Evolutionary conservation across 2,329 filamentous ascomycete genomes (phyloP).

Genomic region (Gyromitra esculenta): DNA sequence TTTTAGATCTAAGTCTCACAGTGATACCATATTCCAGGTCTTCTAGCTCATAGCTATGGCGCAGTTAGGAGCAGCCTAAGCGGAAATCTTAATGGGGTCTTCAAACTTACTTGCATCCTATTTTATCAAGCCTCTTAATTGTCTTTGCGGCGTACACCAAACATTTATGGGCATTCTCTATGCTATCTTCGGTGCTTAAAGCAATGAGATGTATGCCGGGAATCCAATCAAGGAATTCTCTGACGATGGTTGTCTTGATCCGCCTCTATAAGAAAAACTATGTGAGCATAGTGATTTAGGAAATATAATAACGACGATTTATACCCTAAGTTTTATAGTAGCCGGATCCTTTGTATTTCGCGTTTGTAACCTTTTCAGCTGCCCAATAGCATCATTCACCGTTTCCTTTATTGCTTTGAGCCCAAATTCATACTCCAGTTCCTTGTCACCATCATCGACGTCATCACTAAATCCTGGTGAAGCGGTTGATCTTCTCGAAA

Average conservation of each 20-base stretch:
- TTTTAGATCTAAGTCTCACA: conserved; percentile 15
- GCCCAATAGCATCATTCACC: background rate
- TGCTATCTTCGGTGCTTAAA: background rate
- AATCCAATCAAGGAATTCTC: conserved; percentile 27
- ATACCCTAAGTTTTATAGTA: conserved; percentile 4
- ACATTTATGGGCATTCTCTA: conserved; percentile 23
- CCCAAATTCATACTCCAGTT: conserved; percentile 18
- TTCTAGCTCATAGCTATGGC: conserved; percentile 26
- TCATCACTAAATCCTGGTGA: background rate
- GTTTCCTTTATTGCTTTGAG: background rate
- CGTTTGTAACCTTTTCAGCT: background rate
- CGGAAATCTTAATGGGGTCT: background rate
- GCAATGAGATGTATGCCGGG: conserved; percentile 24
- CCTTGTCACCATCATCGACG: background rate
- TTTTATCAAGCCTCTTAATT: conserved; percentile 13
- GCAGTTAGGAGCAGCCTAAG: background rate
- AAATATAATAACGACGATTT: background rate
- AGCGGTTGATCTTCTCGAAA: background rate
- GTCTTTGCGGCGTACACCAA: conserved; percentile 30
- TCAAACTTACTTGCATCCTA: conserved; percentile 7
- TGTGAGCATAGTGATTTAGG: background rate
- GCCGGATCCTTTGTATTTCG: background rate
- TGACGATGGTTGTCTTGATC: conserved; percentile 8
- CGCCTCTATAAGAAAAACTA: background rate
- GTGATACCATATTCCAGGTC: conserved; percentile 20